Evolutionary conservation across 2,329 filamentous ascomycete species (phyloP), one percentile per base, ranked within the genome.

Genomic region (Penicillium fuscoglaucum): DNA sequence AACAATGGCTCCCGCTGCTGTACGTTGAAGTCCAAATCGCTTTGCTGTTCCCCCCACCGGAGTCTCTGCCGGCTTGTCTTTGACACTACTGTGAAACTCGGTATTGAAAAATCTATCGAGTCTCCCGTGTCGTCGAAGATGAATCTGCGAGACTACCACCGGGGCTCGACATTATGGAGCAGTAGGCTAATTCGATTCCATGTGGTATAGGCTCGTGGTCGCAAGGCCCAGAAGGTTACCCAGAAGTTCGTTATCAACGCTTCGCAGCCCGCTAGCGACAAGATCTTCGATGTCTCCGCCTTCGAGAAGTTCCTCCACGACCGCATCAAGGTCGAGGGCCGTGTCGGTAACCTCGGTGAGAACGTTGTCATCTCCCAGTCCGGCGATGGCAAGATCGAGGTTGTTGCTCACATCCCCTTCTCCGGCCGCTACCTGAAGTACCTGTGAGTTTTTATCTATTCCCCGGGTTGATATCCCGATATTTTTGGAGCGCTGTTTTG

Each of bases 261-360:
- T 81, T 93, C 91, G 76, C 93, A 98, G 84, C 95, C 95, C 75
- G 93, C 93, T 72, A 90, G 87, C 84, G 95, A 99, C 87, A 98
- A 98, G 89, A 99, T 99, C 87, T 98, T 99, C 88, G 95, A 99
- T 81, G 88, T 96, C 79, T 88, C 90, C 74, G 93, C 93, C 72
- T 99, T 99, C 81, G 93, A 97, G 85, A 98, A 98, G 88, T 99
- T 99, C 90, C 90, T 99, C 66, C 93, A 97, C 87, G 95, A 98
- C 83, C 92, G 90, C 84, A 96, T 99, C 89, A 99, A 99, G 91
- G 92, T 99, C 73, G 95, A 76, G 72, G 93, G 93, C 84, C 93
- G 92, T 78, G 93, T 93, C 77, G 93, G 93, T 74, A 98, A 99
- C 89, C 90, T 99, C 72, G 95, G 95, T 78, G 95, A 98, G 77